These are phyloP conservation scores for Krasilnikovozyma curviuscula DNA, from an alignment of 768 basidiomycete genomes.

Conservation along the genomic window DNA sequence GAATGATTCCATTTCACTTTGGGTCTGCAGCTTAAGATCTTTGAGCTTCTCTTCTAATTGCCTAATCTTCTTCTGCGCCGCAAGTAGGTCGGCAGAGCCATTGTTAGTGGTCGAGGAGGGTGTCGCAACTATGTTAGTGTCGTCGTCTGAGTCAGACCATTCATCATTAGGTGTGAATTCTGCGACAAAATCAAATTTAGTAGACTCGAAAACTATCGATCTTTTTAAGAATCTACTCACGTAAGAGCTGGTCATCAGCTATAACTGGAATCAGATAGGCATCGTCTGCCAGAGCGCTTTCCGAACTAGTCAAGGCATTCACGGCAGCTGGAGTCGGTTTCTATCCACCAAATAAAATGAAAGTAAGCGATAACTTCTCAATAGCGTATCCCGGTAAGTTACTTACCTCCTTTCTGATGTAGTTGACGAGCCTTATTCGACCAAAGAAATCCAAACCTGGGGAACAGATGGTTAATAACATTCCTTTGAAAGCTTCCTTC, in stretches of 20 bases:
- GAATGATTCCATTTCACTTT: conserved; percentile 39
- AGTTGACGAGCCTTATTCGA: conserved; percentile 67
- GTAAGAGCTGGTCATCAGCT: conserved; percentile 72
- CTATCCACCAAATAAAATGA: conserved; percentile 27
- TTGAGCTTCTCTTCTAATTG: conserved; percentile 42
- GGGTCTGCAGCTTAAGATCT: conserved; percentile 28
- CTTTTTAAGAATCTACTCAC: conserved; percentile 33
- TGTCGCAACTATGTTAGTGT: conserved; percentile 20
- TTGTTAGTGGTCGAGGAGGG: conserved; percentile 5
- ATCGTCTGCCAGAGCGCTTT: conserved; percentile 51
- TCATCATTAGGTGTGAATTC: not conserved
- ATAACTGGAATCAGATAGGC: conserved; percentile 61
- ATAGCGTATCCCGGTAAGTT: too few relatives aligned
- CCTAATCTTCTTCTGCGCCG: conserved; percentile 34
- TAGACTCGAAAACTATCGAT: not conserved
- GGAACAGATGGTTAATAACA: conserved; percentile 1
- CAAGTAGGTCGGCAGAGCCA: conserved; percentile 19
- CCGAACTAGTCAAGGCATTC: conserved; percentile 35
- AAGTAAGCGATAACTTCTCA: too few relatives aligned
- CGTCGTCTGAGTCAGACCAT: conserved; percentile 45
- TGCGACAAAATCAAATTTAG: not conserved
- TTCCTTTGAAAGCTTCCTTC: conserved; percentile 13
- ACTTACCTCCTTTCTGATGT: conserved; percentile 55
- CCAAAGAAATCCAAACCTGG: conserved; percentile 59
- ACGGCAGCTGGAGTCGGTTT: conserved; percentile 35